These are phyloP conservation scores for Rhododendron mucronatum DNA, from an alignment of 148 eudicot species.

Conservation along the genomic window DNA sequence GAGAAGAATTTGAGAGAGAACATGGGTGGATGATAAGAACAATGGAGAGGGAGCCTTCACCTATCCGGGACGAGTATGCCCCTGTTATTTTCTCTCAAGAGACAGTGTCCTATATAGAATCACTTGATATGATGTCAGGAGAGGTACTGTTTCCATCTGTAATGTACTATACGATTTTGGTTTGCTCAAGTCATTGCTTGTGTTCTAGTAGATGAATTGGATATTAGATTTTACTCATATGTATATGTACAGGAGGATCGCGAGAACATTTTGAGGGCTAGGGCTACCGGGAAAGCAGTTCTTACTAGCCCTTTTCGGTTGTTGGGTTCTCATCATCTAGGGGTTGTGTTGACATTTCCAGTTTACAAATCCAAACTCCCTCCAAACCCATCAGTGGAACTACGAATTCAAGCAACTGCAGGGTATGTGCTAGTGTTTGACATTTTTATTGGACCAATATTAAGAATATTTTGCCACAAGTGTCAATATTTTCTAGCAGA, in stretches of 20 bases:
- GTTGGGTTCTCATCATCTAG: conserved; percentile 64
- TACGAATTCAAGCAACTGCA: conserved; percentile 52
- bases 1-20: conserved; percentile 57
- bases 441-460: not conserved
- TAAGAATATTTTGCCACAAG: not conserved
- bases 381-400: conserved; percentile 39
- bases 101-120: conserved; percentile 56
- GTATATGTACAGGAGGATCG: conserved; percentile 52
- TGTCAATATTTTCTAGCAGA: conserved; percentile 5
- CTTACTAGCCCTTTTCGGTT: conserved; percentile 60
- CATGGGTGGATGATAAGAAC: conserved; percentile 62
- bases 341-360: conserved; percentile 69
- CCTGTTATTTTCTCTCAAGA: conserved; percentile 66
- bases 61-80: conserved; percentile 57
- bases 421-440: conserved; percentile 38
- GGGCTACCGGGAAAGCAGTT: conserved; percentile 72
- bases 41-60: conserved; percentile 64
- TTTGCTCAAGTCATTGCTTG: not conserved
- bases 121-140: conserved; percentile 77
- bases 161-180: not conserved
- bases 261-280: conserved; percentile 61
- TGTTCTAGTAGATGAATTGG: not conserved
- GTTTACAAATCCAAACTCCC: conserved; percentile 60
- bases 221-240: not conserved
- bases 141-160: conserved; percentile 32